phyloP scores from a whole-genome alignment of 345 rosid species.

The Pistacia atlantica region DNA sequence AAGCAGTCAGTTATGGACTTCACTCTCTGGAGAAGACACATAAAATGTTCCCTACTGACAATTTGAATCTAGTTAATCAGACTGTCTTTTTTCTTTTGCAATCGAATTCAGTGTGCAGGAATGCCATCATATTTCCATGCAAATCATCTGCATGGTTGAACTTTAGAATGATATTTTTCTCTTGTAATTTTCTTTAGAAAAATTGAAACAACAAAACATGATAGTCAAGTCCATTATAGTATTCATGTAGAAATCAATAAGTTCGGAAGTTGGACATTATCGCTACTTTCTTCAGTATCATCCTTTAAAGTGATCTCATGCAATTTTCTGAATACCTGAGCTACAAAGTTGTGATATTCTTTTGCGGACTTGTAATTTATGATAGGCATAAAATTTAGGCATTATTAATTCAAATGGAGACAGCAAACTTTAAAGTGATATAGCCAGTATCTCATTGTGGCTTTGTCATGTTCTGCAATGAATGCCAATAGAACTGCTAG shows the following conservation, averaged over 20 bases:
- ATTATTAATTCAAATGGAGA: background rate
- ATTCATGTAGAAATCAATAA: background rate
- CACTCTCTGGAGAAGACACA: background rate
- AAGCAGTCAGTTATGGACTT: constrained; percentile 1
- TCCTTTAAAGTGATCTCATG: background rate
- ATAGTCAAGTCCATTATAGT: background rate
- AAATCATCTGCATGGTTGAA: background rate
- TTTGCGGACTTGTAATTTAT: background rate
- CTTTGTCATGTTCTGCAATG: background rate
- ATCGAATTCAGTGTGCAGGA: background rate
- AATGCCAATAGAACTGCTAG: background rate
- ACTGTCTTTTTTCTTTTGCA: background rate
- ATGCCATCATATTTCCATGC: background rate
- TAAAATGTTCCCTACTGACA: background rate
- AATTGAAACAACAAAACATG: background rate
- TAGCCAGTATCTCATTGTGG: background rate
- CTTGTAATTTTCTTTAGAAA: too few relatives aligned
- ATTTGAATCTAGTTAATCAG: background rate
- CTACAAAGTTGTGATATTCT: background rate
- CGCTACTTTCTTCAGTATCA: background rate
- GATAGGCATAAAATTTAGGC: background rate
- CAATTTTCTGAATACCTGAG: background rate
- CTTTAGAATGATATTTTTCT: background rate
- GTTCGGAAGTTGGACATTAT: background rate
- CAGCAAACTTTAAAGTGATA: background rate